phyloP scores from a whole-genome alignment of 805 yeast species.

The Cyberlindnera nakhonratchasimensis region DNA sequence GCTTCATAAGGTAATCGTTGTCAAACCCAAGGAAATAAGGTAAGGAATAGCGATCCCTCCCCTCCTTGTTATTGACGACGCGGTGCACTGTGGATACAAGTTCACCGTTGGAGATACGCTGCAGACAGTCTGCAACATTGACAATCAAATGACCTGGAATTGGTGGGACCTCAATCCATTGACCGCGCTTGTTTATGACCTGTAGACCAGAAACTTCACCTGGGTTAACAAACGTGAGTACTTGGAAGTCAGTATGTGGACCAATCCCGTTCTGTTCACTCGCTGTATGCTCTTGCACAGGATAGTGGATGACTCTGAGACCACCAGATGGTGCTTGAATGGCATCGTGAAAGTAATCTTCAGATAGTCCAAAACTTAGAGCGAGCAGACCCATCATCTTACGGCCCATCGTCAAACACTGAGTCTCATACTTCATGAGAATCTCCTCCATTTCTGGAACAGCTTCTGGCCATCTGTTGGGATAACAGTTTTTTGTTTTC shows the following conservation, averaged over 20 bases:
- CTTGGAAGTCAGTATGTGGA: slow-evolving; percentile 39
- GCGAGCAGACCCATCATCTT: slow-evolving; percentile 29
- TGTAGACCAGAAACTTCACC: slow-evolving; percentile 38
- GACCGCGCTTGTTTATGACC: slow-evolving; percentile 32
- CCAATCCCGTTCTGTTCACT: slow-evolving; percentile 36
- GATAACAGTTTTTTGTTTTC: slow-evolving; percentile 23
- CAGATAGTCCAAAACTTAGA: slow-evolving; percentile 29
- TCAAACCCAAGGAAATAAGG: slow-evolving; percentile 27
- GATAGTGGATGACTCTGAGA: slow-evolving; percentile 34
- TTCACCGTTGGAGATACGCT: slow-evolving; percentile 37
- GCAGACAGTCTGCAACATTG: slow-evolving; percentile 38
- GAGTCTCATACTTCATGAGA: slow-evolving; percentile 24
- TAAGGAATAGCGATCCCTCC: slow-evolving; percentile 22
- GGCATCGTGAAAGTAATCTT: slow-evolving; percentile 26
- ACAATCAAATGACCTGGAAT: slow-evolving; percentile 34
- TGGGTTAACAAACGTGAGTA: slow-evolving; percentile 34
- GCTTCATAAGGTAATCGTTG: slow-evolving; percentile 19
- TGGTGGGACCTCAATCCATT: slow-evolving; percentile 34
- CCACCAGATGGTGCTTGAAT: slow-evolving; percentile 29
- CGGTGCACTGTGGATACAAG: slow-evolving; percentile 39
- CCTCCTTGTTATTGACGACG: slow-evolving; percentile 29
- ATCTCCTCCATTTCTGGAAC: slow-evolving; percentile 25
- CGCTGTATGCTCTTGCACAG: slow-evolving; percentile 27
- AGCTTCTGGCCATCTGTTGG: slow-evolving; percentile 30
- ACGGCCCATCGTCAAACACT: slow-evolving; percentile 26